A percentile compares a stretch with the other conserved stretches of the same genome.
phyloP scores from a whole-genome alignment of 106 monocot genomes.

The Narthecium ossifragum region DNA sequence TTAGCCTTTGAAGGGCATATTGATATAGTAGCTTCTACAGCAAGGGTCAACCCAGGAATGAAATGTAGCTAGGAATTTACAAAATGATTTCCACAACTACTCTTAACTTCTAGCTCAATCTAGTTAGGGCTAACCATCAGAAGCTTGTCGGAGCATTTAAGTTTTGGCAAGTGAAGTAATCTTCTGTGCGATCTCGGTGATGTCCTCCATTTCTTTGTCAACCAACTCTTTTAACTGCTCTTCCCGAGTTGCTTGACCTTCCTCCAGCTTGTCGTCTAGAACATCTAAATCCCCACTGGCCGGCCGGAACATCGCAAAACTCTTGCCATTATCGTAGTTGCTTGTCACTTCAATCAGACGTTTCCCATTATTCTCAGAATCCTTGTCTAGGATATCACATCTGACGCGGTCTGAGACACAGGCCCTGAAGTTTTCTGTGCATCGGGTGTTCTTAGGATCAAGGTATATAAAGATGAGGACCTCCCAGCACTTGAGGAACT shows the following conservation, averaged over 20 bases:
- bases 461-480: conserved; percentile 67
- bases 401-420: conserved; percentile 45
- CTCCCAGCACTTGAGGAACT: conserved; percentile 86
- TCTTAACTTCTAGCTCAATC: too few species aligned
- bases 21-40: too few species aligned
- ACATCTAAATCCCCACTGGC: conserved; percentile 16
- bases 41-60: too few species aligned
- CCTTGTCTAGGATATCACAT: conserved; percentile 56
- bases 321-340: conserved; percentile 56
- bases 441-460: conserved; percentile 26
- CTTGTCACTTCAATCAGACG: conserved; percentile 53
- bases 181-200: conserved; percentile 47
- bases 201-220: conserved; percentile 58
- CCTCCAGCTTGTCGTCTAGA: conserved; percentile 9
- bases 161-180: conserved; percentile 21
- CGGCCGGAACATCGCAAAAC: conserved; percentile 56
- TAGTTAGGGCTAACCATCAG: too few species aligned
- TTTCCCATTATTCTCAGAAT: conserved; percentile 37
- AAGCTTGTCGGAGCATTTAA: too few species aligned
- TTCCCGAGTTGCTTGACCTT: conserved; percentile 35
- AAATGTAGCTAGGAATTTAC: too few species aligned
- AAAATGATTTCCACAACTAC: too few species aligned
- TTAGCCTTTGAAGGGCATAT: too few species aligned
- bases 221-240: conserved; percentile 64
- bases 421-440: conserved; percentile 47